A percentile compares a stretch with the other conserved stretches of the same genome.
These are phyloP conservation scores for Carpinus fangiana DNA, from an alignment of 306 rosid genomes.

Conservation along the genomic window DNA sequence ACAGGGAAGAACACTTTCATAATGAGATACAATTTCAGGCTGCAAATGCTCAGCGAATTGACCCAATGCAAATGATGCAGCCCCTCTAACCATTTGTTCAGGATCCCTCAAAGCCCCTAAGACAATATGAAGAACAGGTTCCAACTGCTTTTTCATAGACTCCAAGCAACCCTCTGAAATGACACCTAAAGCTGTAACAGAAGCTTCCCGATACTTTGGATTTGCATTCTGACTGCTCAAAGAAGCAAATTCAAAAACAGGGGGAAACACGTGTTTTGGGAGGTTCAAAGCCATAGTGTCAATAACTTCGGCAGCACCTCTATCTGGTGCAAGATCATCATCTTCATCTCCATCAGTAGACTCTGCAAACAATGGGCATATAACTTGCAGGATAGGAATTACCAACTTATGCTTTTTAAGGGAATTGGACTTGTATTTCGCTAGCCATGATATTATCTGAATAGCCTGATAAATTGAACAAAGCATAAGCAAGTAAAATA, in stretches of 20 bases:
- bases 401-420: conserved; percentile 85
- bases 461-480: conserved; percentile 64
- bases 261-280: conserved; percentile 79
- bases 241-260: conserved; percentile 87
- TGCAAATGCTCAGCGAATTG: conserved; percentile 96
- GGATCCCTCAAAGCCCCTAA: conserved; percentile 93
- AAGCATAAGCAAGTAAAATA: conserved; percentile 30
- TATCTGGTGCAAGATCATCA: conserved; percentile 96
- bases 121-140: conserved; percentile 89
- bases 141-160: conserved; percentile 74
- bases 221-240: conserved; percentile 78
- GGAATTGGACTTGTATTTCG: conserved; percentile 83
- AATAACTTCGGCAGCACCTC: conserved; percentile 97
- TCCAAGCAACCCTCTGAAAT: conserved; percentile 98
- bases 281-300: conserved; percentile 95
- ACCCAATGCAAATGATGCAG: conserved; percentile 97
- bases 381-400: conserved; percentile 80
- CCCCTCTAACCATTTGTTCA: conserved; percentile 97
- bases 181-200: conserved; percentile 92
- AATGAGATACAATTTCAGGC: conserved; percentile 92
- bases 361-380: conserved; percentile 96
- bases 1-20: conserved; percentile 96
- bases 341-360: conserved; percentile 75
- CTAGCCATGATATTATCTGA: conserved; percentile 96
- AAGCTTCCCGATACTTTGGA: conserved; percentile 95